Evolutionary conservation across 2,329 filamentous ascomycete genomes (phyloP), one percentile per base, ranked within the genome.

Genomic region (Trichoderma breve): DNA sequence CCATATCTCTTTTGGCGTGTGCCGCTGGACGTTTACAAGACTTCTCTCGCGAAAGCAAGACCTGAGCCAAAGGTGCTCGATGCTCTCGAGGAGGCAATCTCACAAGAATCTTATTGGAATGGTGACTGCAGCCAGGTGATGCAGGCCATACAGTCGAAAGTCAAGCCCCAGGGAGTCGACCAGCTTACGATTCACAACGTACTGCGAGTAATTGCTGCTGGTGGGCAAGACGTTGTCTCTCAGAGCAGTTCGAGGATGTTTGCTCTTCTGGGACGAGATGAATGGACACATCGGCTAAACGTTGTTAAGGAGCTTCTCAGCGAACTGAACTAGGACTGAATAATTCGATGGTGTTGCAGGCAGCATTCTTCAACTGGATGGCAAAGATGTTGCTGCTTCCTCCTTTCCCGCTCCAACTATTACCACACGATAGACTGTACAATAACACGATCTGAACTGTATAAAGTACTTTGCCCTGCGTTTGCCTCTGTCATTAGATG

Each of bases 1-100:
- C 81, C 82, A 1, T 82, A 82, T 70, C 78, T 83, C 57, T 79
- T 83, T 73, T 84, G 81, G 80, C 78, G 80, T 4, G 78, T 82
- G 24, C 80, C 81, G 1, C 62, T 71, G n/a, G 36, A 55, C 7
- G 62, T 77, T 26, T 82, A 83, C 75, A 73, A 72, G 8, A 66
- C 72, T 4, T 77, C 78, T 14, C 73, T 81, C 6, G 73, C 73
- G 8, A 72, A 74, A 15, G 73, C 73, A 34, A 34, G 21, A 5
- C 74, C 73, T 7, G 73, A 77, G 32, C 55, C 70, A 8, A 76
- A 73, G 36, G 67, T 78, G 15, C 62, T 78, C 8, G 58, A 75
- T 18, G 76, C 79, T 5, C 74, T 83, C 18, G 72, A 77, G 28
- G 71, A 73, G 15, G 75, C 73, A 15, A 68, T 81, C 24, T 72